These are phyloP conservation scores for Corylus heterophylla DNA, from an alignment of 306 rosid genomes.

Conservation along the genomic window DNA sequence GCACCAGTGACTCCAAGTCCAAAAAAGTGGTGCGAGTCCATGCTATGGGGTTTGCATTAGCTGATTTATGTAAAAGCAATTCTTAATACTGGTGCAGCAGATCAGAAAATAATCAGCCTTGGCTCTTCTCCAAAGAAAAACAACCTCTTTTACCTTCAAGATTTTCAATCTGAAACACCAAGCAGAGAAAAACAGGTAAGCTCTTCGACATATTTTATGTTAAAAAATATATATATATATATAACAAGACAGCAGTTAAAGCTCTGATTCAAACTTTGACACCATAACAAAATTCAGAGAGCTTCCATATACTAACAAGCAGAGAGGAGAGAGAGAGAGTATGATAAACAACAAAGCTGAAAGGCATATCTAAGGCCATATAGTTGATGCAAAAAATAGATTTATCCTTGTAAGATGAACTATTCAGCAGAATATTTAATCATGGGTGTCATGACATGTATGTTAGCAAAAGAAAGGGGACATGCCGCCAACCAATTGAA, in stretches of 20 bases:
- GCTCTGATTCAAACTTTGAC: not conserved
- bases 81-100: constrained; percentile 4
- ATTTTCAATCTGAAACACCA: constrained; percentile 42
- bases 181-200: constrained; percentile 24
- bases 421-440: not conserved
- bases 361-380: not conserved
- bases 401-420: not conserved
- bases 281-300: not conserved
- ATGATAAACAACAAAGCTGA: not conserved
- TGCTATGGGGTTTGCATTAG: constrained; percentile 51
- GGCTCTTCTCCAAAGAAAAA: not conserved
- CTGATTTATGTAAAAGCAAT: constrained; percentile 17
- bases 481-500: not conserved
- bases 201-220: not conserved
- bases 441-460: not conserved
- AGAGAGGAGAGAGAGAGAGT: not conserved
- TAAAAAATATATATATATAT: not conserved
- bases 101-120: constrained; percentile 25
- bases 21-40: constrained; percentile 77
- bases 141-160: constrained; percentile 13
- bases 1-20: constrained; percentile 53
- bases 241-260: not conserved
- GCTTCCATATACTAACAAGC: not conserved
- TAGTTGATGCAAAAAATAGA: not conserved
- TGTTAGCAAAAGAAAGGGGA: not conserved